Base-by-base conservation (phyloP, 805 yeast species). In the Starmerella apis region DNA sequence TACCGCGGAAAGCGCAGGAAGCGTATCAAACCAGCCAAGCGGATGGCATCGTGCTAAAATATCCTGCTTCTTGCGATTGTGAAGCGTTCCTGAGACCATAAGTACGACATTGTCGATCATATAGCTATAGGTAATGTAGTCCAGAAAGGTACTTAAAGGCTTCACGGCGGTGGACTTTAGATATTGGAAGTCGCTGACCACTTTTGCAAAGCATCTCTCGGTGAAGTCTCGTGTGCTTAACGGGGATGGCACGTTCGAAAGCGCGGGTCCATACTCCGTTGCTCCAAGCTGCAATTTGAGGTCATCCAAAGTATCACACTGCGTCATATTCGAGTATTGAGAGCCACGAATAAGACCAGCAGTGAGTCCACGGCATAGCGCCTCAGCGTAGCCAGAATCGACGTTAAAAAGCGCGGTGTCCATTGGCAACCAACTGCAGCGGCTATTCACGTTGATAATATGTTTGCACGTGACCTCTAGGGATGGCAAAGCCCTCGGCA, bases 81-180 rank as follows among this genome's bases (percentile, higher is more conserved):
- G 98, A 54, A 92, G 77, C 0, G 98, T 87, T 20, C 99, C 99
- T 1, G 96, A 88, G 63, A 92, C 90, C 83, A 92, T 83, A 62
- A 92, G 73, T 22, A 92, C 85, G 35, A 92, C 95, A 66, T 92
- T 92, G 70, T 92, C 98, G 63, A 92, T 94, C 99, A 92, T 92
- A 69, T 94, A 92, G 10, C 96, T 94, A 64, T 88, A 92, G 42
- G 94, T 82, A 64, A 94, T 86, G 65, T 71, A 94, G 65, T 94
- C 96, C 79, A 92, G 75, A 63, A 90, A 87, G 65, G 80, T 78
- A 38, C 86, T 72, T 62, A 90, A 71, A 30, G 81, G 83, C 52
- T 86, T 87, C 31, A 82, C 80, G 4, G 95, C 80, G 66, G 90
- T 95, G 41, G 83, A 76, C 56, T 83, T 79, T 49, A 92, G 73